Evolutionary conservation across 2,329 filamentous ascomycete genomes (phyloP).

Genomic region (Trematosphaeria pertusa): DNA sequence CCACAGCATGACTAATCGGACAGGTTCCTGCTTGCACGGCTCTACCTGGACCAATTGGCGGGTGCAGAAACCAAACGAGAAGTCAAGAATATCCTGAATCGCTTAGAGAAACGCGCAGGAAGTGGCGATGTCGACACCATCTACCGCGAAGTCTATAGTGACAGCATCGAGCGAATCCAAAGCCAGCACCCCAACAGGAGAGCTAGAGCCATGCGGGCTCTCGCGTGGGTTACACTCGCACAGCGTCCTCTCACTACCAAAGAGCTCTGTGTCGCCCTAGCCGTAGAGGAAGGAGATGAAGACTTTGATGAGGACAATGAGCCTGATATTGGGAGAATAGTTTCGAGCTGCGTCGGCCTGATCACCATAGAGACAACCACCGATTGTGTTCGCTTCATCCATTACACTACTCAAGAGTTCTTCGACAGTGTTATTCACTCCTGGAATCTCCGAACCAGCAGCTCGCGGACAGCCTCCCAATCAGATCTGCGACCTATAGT

Average conservation of each 20-base stretch:
- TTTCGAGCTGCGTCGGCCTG: slow-evolving; percentile 28
- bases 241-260: slow-evolving; percentile 8
- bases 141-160: slow-evolving; percentile 44
- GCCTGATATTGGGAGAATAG: slow-evolving; percentile 9
- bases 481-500: too few relatives aligned
- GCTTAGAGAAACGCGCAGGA: slow-evolving; percentile 32
- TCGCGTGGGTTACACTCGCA: slow-evolving; percentile 11
- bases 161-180: slow-evolving; percentile 52
- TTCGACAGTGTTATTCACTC: background rate
- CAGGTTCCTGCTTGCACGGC: slow-evolving; percentile 51
- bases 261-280: slow-evolving; percentile 11
- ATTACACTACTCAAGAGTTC: slow-evolving; percentile 25
- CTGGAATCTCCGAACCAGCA: background rate
- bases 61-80: slow-evolving; percentile 37
- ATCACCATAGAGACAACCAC: slow-evolving; percentile 33
- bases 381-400: slow-evolving; percentile 26
- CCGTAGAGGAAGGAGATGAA: slow-evolving; percentile 2
- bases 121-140: background rate
- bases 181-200: slow-evolving; percentile 37
- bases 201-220: slow-evolving; percentile 42
- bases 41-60: slow-evolving; percentile 44
- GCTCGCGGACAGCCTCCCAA: too few relatives aligned
- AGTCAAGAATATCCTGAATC: slow-evolving; percentile 39
- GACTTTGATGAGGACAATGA: slow-evolving; percentile 8
- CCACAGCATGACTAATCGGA: too few relatives aligned